Conservation (phyloP, 345 rosid genomes). For the Viola odorata region DNA sequence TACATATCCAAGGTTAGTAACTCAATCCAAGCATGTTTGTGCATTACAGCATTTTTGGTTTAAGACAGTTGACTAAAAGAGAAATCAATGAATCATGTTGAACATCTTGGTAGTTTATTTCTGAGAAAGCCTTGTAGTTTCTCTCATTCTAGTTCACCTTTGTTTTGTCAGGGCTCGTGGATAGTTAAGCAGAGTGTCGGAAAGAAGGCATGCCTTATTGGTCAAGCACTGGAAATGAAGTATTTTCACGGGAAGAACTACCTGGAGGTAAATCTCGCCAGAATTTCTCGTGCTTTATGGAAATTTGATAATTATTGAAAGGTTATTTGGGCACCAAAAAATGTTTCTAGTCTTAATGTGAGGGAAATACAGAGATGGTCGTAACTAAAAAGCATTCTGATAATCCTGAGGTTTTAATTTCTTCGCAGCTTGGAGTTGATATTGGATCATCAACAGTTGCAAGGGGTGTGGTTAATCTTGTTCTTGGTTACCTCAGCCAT, state of each 20-base stretch:
- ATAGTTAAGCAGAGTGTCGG: slow-evolving; percentile 97
- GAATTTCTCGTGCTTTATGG: neutral
- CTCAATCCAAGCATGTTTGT: neutral
- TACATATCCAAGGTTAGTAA: slow-evolving; percentile 82
- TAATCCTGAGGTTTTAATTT: slow-evolving; percentile 1
- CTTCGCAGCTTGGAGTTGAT: slow-evolving; percentile 78
- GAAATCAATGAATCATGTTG: too few species aligned
- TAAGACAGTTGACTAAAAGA: too few species aligned
- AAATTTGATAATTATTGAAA: neutral
- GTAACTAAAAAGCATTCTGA: neutral
- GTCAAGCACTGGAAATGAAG: slow-evolving; percentile 88
- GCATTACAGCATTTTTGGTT: too few species aligned
- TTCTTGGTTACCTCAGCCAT: slow-evolving; percentile 92
- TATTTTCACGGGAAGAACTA: slow-evolving; percentile 87
- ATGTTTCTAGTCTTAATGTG: too few species aligned
- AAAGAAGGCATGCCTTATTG: slow-evolving; percentile 88
- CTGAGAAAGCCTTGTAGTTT: neutral
- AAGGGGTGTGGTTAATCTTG: slow-evolving; percentile 92
- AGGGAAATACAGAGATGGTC: too few species aligned
- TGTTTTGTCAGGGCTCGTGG: slow-evolving; percentile 79
- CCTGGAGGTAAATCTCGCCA: slow-evolving; percentile 58
- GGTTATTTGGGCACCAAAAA: too few species aligned
- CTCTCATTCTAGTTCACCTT: neutral
- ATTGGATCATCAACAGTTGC: slow-evolving; percentile 94
- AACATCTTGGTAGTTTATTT: neutral